Conservation (phyloP, 2,329 filamentous ascomycete genomes). For the Diaporthe eres region DNA sequence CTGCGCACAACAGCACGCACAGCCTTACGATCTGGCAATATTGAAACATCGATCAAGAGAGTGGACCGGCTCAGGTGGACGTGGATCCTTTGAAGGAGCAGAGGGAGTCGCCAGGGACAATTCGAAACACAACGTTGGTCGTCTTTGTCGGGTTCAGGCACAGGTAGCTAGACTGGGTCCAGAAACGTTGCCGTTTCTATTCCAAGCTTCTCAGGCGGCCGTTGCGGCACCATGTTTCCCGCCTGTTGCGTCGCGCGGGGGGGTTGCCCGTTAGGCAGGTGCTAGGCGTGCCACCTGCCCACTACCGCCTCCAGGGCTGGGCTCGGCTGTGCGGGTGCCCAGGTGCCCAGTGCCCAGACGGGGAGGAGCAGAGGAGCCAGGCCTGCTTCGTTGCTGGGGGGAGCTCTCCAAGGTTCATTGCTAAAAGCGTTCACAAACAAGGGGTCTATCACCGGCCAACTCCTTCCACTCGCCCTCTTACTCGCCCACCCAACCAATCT, state of each 20-base stretch:
- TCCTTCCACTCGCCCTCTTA: not conserved
- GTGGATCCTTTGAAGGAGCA: conserved; percentile 2
- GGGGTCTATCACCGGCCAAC: conserved; percentile 4
- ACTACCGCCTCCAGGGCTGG: not conserved
- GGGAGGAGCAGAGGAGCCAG: not conserved
- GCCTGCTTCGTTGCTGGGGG: not conserved
- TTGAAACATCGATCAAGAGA: conserved; percentile 23
- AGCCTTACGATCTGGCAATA: conserved; percentile 15
- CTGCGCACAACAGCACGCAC: conserved; percentile 1
- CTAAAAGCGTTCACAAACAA: conserved; percentile 18
- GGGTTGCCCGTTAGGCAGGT: not conserved
- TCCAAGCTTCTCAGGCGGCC: conserved; percentile 26
- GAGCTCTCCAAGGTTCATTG: conserved; percentile 11
- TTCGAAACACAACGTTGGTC: conserved; percentile 17
- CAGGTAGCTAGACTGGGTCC: not conserved
- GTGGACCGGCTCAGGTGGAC: not conserved
- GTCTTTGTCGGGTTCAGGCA: conserved; percentile 3
- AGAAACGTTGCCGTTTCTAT: conserved; percentile 23
- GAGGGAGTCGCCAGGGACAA: not conserved
- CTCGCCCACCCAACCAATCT: not conserved
- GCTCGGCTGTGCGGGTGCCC: not conserved
- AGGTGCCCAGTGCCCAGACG: not conserved
- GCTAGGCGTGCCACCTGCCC: not conserved
- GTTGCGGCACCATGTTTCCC: conserved; percentile 22
- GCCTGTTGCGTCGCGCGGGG: conserved; percentile 3